These are phyloP conservation scores for Mycena crocata DNA, from an alignment of 768 basidiomycete species.

Conservation along the genomic window DNA sequence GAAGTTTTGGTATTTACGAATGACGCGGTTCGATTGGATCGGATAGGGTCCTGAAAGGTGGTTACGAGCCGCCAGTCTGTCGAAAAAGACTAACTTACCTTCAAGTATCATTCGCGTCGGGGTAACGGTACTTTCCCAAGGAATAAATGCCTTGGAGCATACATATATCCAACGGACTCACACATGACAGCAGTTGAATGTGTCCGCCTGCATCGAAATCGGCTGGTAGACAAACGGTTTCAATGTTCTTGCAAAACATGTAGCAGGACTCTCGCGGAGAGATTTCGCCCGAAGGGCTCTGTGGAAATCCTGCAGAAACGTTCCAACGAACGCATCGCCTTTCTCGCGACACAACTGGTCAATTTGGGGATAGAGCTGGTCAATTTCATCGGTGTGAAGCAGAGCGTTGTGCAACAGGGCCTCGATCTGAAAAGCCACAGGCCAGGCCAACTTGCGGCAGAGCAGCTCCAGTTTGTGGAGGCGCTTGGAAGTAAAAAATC, in stretches of 20 bases:
- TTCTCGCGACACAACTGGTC: constrained; percentile 49
- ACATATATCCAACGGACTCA: neutral
- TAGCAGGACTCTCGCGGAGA: constrained; percentile 49
- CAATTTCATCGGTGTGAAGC: constrained; percentile 70
- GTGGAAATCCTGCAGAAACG: constrained; percentile 67
- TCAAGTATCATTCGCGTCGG: constrained; percentile 81
- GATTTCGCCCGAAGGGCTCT: constrained; percentile 59
- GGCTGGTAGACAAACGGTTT: constrained; percentile 40
- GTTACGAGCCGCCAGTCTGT: too few relatives aligned
- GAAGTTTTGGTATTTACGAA: constrained; percentile 71
- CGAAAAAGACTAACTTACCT: too few relatives aligned
- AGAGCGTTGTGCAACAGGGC: constrained; percentile 71
- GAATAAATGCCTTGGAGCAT: neutral
- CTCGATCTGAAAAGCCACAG: constrained; percentile 82
- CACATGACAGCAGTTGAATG: constrained; percentile 78
- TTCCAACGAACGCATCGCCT: constrained; percentile 48
- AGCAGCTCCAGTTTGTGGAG: constrained; percentile 59
- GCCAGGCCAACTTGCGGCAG: constrained; percentile 66
- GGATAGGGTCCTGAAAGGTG: too few relatives aligned
- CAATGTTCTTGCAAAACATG: constrained; percentile 59
- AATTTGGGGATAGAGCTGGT: constrained; percentile 57
- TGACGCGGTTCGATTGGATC: constrained; percentile 83
- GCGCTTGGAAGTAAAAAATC: constrained; percentile 64
- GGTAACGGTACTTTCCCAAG: constrained; percentile 62
- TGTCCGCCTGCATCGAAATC: constrained; percentile 45